Conservation (phyloP, 108 stramenopile genomes). For the Nitzschia inconspicua region DNA sequence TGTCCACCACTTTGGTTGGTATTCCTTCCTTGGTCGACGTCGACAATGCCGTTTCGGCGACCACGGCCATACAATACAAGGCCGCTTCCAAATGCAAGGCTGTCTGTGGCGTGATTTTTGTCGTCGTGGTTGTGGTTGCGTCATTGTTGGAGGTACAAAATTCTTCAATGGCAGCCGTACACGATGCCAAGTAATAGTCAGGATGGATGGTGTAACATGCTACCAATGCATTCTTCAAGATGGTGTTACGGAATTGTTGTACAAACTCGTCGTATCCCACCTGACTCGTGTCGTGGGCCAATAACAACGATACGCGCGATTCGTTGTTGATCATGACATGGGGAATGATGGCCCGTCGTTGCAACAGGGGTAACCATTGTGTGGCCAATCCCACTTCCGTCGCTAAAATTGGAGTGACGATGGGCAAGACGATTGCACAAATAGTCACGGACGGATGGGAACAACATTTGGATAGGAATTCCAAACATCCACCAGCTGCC, state of each 20-base stretch:
- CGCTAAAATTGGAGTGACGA: slow-evolving; percentile 30
- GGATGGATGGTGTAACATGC: slow-evolving; percentile 47
- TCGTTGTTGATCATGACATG: slow-evolving; percentile 1
- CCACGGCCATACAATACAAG: slow-evolving; percentile 59
- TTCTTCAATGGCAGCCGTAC: slow-evolving; percentile 71
- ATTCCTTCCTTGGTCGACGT: not conserved
- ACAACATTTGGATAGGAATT: slow-evolving; percentile 60
- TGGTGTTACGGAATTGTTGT: slow-evolving; percentile 47
- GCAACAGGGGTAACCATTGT: slow-evolving; percentile 60
- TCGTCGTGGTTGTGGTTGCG: slow-evolving; percentile 12
- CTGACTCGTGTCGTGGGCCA: slow-evolving; percentile 23
- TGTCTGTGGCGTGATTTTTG: no score
- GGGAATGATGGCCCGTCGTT: slow-evolving; percentile 74
- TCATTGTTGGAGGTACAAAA: slow-evolving; percentile 45
- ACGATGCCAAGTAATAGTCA: slow-evolving; percentile 57
- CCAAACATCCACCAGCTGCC: slow-evolving; percentile 60
- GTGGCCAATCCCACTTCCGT: slow-evolving; percentile 38
- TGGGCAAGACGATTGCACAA: slow-evolving; percentile 55
- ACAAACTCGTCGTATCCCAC: slow-evolving; percentile 52
- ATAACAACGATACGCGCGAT: not conserved
- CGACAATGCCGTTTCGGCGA: slow-evolving; percentile 29
- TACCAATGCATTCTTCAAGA: slow-evolving; percentile 45
- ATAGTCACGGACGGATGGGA: slow-evolving; percentile 64
- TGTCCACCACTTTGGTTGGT: not conserved
- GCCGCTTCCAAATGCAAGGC: slow-evolving; percentile 78